Percentiles rank a stretch among this genome's conserved stretches.
Conservation (phyloP, 1,139 yeast species). For the Kodamaea alishanica region DNA sequence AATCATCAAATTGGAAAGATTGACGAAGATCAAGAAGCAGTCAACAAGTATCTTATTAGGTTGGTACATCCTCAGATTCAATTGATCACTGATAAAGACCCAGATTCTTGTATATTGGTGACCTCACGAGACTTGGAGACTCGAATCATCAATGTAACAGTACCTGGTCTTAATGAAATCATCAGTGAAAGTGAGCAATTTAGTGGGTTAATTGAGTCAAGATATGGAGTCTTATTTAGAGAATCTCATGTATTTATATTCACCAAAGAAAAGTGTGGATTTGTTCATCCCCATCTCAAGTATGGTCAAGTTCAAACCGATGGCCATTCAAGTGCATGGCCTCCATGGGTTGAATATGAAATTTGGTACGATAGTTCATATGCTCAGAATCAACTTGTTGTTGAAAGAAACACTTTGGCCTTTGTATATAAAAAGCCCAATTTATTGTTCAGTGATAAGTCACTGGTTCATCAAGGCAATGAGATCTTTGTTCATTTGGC, state of each 20-base stretch:
- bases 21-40: constrained; percentile 31
- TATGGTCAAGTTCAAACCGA: constrained; percentile 16
- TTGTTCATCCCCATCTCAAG: constrained; percentile 23
- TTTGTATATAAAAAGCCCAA: constrained; percentile 66
- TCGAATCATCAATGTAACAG: constrained; percentile 57
- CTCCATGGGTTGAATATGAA: constrained; percentile 80
- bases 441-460: constrained; percentile 45
- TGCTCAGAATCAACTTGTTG: constrained; percentile 52
- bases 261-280: constrained; percentile 32
- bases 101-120: constrained; percentile 43
- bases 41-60: constrained; percentile 38
- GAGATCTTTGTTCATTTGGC: constrained; percentile 58
- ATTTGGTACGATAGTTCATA: constrained; percentile 66
- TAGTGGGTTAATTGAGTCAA: constrained; percentile 57
- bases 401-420: constrained; percentile 61
- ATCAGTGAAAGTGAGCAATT: constrained; percentile 35
- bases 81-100: constrained; percentile 31
- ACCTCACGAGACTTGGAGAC: constrained; percentile 71
- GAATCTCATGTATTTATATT: constrained; percentile 73
- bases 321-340: constrained; percentile 49
- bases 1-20: constrained; percentile 30
- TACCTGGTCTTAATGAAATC: constrained; percentile 43
- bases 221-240: constrained; percentile 64
- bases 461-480: constrained; percentile 21
- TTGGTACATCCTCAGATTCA: constrained; percentile 46